Percentiles rank a stretch among this genome's conserved stretches.
Evolutionary conservation across 78 protist genomes (phyloP).

Genomic region (Dictyostelium firmibasis): DNA sequence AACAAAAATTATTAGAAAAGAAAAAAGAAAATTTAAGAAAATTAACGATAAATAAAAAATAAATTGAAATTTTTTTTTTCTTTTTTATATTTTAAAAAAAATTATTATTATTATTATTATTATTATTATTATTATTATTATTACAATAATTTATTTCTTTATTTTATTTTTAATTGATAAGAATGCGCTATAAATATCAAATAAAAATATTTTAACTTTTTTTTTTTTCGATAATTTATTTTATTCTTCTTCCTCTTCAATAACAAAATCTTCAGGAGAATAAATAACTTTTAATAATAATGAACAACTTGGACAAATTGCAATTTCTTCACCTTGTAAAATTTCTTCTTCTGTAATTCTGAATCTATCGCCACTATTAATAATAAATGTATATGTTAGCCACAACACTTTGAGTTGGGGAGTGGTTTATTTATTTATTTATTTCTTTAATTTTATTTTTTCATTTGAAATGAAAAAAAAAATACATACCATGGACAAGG

Average conservation of each 20-base stretch:
- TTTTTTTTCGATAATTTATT: not conserved
- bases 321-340: constrained; percentile 72
- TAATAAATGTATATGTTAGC: not conserved
- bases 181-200: constrained; percentile 5
- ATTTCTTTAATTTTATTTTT: not conserved
- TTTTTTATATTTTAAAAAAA: too few relatives aligned
- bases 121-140: not conserved
- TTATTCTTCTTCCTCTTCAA: constrained; percentile 31
- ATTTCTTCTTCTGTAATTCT: constrained; percentile 71
- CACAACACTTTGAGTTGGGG: too few relatives aligned
- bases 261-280: constrained; percentile 57
- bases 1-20: not conserved
- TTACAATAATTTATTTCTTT: not conserved
- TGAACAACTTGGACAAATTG: constrained; percentile 78
- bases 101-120: not conserved
- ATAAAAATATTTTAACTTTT: not conserved
- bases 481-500: constrained; percentile 79
- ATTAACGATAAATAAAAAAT: not conserved
- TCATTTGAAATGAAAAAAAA: too few relatives aligned
- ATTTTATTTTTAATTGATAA: not conserved
- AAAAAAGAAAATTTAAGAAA: not conserved
- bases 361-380: constrained; percentile 73
- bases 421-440: too few relatives aligned
- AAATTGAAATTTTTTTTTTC: not conserved
- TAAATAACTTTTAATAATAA: constrained; percentile 62